A percentile compares a stretch with the other conserved stretches of the same genome.
Evolutionary conservation across 2,329 filamentous ascomycete genomes (phyloP).

Genomic region (Penicillium sp.): DNA sequence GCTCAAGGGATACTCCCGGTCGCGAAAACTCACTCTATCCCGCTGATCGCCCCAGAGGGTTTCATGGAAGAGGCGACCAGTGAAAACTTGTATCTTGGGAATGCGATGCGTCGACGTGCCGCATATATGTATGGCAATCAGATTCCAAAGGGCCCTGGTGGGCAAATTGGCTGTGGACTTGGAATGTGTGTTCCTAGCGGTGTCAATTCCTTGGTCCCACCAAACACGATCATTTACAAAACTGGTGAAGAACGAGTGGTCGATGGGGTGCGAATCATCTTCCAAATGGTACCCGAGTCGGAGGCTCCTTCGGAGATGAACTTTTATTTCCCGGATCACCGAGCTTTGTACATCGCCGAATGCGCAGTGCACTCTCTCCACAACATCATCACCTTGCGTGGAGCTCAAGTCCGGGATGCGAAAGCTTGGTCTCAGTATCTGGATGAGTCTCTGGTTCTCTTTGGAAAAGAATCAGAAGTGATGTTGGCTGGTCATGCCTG

Average conservation of each 20-base stretch:
- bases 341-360: slow-evolving; percentile 49
- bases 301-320: slow-evolving; percentile 54
- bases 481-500: slow-evolving; percentile 49
- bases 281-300: slow-evolving; percentile 51
- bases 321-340: slow-evolving; percentile 47
- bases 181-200: slow-evolving; percentile 37
- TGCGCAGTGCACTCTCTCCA: slow-evolving; percentile 50
- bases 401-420: slow-evolving; percentile 36
- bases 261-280: slow-evolving; percentile 47
- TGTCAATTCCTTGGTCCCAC: slow-evolving; percentile 41
- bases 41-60: slow-evolving; percentile 43
- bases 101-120: slow-evolving; percentile 48
- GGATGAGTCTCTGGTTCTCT: slow-evolving; percentile 43
- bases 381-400: slow-evolving; percentile 52
- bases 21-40: not conserved
- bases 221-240: slow-evolving; percentile 38
- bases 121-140: slow-evolving; percentile 50
- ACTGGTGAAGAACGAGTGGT: slow-evolving; percentile 27
- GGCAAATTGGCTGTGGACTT: slow-evolving; percentile 48
- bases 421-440: slow-evolving; percentile 19
- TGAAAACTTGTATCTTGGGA: slow-evolving; percentile 50
- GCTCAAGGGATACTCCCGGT: slow-evolving; percentile 16
- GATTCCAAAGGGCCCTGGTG: slow-evolving; percentile 36
- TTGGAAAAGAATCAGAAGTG: slow-evolving; percentile 39
- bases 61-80: slow-evolving; percentile 48